phyloP scores from a whole-genome alignment of 1,284 basidiomycete genomes.

The Agaricales sp. region DNA sequence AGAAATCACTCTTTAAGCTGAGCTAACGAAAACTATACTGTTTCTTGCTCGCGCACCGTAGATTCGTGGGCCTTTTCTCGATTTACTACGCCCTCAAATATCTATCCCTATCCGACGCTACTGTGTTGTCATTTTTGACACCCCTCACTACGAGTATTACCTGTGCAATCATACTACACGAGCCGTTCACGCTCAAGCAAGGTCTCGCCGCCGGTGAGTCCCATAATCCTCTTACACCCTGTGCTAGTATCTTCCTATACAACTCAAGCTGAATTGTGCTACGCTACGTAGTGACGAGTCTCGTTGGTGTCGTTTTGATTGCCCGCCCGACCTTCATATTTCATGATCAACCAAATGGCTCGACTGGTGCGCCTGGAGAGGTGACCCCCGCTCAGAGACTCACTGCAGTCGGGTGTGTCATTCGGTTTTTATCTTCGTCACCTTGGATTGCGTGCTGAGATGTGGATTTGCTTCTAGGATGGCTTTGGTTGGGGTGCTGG shows the following conservation, averaged over 20 bases:
- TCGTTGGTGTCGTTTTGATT: conserved; percentile 55
- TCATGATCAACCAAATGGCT: conserved; percentile 6
- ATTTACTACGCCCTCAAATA: conserved; percentile 64
- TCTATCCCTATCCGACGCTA: conserved; percentile 65
- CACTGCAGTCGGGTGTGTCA: conserved; percentile 37
- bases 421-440: conserved; percentile 6
- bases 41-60: conserved; percentile 13
- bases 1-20: conserved; percentile 4
- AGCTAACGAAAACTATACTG: background rate
- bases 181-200: conserved; percentile 50
- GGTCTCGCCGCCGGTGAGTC: conserved; percentile 50
- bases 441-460: conserved; percentile 1
- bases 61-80: conserved; percentile 54
- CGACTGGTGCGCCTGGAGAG: conserved; percentile 14
- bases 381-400: conserved; percentile 33
- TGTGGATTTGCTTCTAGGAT: conserved; percentile 31
- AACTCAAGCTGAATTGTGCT: too few species aligned
- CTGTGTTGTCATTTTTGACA: conserved; percentile 66
- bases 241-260: too few species aligned
- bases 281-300: conserved; percentile 31
- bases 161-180: conserved; percentile 58
- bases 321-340: conserved; percentile 42
- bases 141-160: conserved; percentile 64
- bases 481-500: conserved; percentile 48
- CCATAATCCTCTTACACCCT: background rate